Base-by-base conservation (phyloP, 78 protist genomes). In the Planoprotostelium fungivorum region DNA sequence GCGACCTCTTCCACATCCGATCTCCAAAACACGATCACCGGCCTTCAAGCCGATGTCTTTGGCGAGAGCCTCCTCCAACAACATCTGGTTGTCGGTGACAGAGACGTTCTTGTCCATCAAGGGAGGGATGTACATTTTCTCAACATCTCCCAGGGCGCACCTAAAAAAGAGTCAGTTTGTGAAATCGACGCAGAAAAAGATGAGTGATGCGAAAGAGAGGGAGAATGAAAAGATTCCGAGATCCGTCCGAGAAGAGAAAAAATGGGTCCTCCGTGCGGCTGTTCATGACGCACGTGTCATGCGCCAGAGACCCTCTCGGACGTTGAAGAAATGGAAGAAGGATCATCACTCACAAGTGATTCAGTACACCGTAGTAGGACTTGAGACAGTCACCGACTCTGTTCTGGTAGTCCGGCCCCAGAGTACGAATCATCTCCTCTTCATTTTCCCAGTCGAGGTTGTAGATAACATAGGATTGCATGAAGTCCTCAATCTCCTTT, bases 61-160 rank as follows among this genome's bases (percentile, higher is more conserved):
- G 34, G 86, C 86, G 36, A 84, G 10, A 28, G 29, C 37, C 34
- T 10, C 10, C 86, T 84, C 86, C 37, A 84, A 84, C 36, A 84
- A 10, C 36, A 31, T 23, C 34, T 84, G 86, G 86, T 84, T 84
- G 37, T 84, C 86, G 10, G 86, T 31, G 34, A 84, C 73, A 51
- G 73, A 51, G 73, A 51, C 73, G 31, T 51, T 84, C 34, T 31
- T 31, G 86, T 84, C 86, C 37, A 84, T 84, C 34, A 84, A 1
- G 86, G 86, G 86, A 28, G 86, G 86, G 86, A 84, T 84, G 86
- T 84, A 84, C 86, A 84, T 84, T 31, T 84, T 84, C 34, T 84
- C 86, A 1, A 84, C 86, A 31, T 84, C 86, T 1, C 86, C 86
- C 37, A 84, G 34, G 86, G 37, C 34, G 34, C 86, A 84, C 31